Evolutionary conservation across 495 filamentous ascomycete genomes (phyloP), one percentile per base, ranked within the genome.

Genomic region (Physcia stellaris): DNA sequence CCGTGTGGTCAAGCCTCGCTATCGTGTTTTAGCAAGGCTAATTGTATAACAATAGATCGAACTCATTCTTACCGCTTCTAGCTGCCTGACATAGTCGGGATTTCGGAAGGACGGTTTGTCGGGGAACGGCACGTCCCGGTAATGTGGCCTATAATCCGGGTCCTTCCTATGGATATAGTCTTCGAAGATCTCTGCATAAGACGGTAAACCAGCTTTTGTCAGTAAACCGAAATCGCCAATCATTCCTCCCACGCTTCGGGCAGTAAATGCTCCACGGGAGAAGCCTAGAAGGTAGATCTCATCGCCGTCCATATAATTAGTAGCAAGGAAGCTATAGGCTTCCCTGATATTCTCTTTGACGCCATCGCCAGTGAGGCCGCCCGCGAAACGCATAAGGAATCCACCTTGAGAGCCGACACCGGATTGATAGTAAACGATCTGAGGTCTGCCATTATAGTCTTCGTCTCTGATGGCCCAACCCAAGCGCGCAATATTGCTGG

Each of bases 261-360:
- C 73, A 1, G 73, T 75, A 41, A 65, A 78, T n/a, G 49, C 49
- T 29, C 73, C 73, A 6, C 73, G 59, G 1, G 70, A 75, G 49
- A 77, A 78, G 2, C 73, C 73, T 37, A 78, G 65, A 37, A 72
- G 66, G 51, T 63, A 70, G 16, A 78, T 69, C 45, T 76, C 59
- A 49, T 78, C 73, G 15, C 66, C 70, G 2, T 52, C 46, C 6
- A 53, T 47, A 40, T 68, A 74, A 44, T 77, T 75, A 32, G 63
- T 54, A 2, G 60, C 58, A 9, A 71, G 43, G 43, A 71, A 73
- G 27, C 53, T 3, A 27, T 44, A 44, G 15, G 20, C 30, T 19
- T 38, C 28, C 3, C 41, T 26, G 15, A 44, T 44, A 11, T 44
- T 39, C 2, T 28, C 29, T 12, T 34, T 32, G 22, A 44, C 38